Evolutionary conservation across 129 eudicot species (phyloP), one percentile per base, ranked within the genome.

Genomic region (Calendula officinalis): DNA sequence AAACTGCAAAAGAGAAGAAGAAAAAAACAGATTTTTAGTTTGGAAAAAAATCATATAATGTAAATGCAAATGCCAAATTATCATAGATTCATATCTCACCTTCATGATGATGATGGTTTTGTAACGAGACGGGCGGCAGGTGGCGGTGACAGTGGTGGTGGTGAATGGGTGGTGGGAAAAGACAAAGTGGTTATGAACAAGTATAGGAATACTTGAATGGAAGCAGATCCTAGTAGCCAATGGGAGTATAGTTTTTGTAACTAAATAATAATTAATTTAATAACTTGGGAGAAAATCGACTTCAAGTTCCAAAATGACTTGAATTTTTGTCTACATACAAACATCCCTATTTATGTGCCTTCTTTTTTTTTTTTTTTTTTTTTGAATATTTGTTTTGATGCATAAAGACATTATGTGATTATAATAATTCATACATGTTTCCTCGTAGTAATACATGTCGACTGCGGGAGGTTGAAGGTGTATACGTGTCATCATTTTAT

Each of bases 141-240:
- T 17, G 67, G 44, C 0, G 60, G 60, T 7, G 74, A 9, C 22
- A 33, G 36, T 37, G 51, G 14, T 11, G 27, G 15, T 14, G 69
- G 60, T 70, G 64, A 70, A 7, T 14, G 17, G 64, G 69, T 68
- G 66, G 64, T 17, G 78, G 53, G 47, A 47, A 33, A 69, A 33
- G 36, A 30, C 57, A 16, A 30, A 57, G 43, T 32, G 65, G 67
- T 32, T 55, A n/a, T 55, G 14, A 59, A 34, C 8, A 56, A 55
- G 73, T 68, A 36, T 56, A 42, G 56, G 44, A 69, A 44, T 42
- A 55, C 45, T 68, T 41, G 3, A 22, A 66, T 46, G 69, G 71
- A 71, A 82, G 86, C 68, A 77, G 81, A 80, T 78, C 80, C 81
- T 78, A 82, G 80, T 78, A 85, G 89, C 87, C 94, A 85, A 85